Evolutionary conservation across 441 rosid species (phyloP), one percentile per base, ranked within the genome.

Genomic region (Populus hybrid): DNA sequence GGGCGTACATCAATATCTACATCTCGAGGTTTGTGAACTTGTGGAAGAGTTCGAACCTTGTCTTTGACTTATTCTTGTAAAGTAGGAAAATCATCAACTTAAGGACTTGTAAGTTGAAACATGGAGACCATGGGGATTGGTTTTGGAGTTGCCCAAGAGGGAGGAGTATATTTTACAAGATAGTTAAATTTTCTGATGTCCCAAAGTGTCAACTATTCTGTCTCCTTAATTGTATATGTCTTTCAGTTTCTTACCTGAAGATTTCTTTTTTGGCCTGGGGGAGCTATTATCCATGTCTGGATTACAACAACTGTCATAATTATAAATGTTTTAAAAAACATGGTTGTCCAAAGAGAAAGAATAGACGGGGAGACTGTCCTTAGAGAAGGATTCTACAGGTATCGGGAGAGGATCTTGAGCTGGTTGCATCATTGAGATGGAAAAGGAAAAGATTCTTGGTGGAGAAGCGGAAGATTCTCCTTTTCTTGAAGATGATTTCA

Each of bases 341-440:
- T 53, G 21, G 3, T 0, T 18, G 0, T 53, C 21, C 0, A 18
- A 0, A 0, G 21, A 2, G 2, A 53, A 53, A 53, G 9, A 18
- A 0, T 53, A 53, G 21, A 53, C 0, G 8, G 21, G 9, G 0
- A 53, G 1, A 18, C 3, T 1, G 0, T 1, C 3, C 0, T 18
- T 0, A 0, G 8, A 16, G 1, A 53, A 53, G 9, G 61, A 53
- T 2, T 53, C 1, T 0, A 53, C 0, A 53, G 21, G 8, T 5
- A 16, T 8, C 16, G 0, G 8, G 0, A 16, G 8, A 1, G n/a
- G 8, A 5, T 14, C n/a, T 0, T 16, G 8, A 5, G 6, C 3
- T 0, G 8, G n/a, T 1, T 50, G 8, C n/a, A 50, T 0, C 8
- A 50, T 50, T 0, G 0, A 50, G 20, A 50, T 50, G 57, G 2